Base-by-base conservation (phyloP, 2,329 filamentous ascomycete genomes). In the Teratosphaeria viscida region DNA sequence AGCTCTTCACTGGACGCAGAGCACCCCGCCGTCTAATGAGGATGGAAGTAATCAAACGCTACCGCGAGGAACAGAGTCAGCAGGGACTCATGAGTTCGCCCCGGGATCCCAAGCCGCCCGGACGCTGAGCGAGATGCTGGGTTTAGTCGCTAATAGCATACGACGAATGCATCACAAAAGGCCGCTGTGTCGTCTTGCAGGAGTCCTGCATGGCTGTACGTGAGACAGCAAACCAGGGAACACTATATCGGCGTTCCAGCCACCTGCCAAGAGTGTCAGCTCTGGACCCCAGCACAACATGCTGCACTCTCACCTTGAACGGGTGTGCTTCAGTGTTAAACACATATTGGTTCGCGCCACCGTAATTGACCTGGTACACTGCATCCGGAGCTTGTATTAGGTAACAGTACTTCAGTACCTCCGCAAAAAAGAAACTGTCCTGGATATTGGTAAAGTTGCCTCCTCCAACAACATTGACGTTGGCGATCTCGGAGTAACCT, bases 361-460 rank as follows among this genome's bases (percentile, higher is more conserved):
- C 47, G 56, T 32, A n/a, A 39, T 57, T 57, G 27, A 57, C 47
- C 19, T 57, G 56, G 32, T 43, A 52, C 23, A 54, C 23, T 32
- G 34, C 27, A 19, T 54, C 53, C 53, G 53, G 53, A 32, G 53
- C 27, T 7, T 32, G 34, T 12, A 19, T 54, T 1, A 54, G 11
- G 23, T 54, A 54, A 14, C 16, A 27, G 55, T 95, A 95, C 79
- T 95, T 95, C 72, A 95, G 71, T 63, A 91, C 87, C 77, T 95
- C 90, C 0, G 90, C 90, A 72, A 95, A 90, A 78, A 88, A 86
- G 76, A 94, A 95, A 67, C 87, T 92, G 75, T 95, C 89, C 79
- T 92, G 88, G 71, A 87, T 86, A 71, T 95, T 83, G 52, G 74
- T 73, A 61, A 81, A 84, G 0, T 75, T 73, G 0, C 87, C 88